Evolutionary conservation across 2,329 filamentous ascomycete genomes (phyloP).

Genomic region (Diplodia seriata): DNA sequence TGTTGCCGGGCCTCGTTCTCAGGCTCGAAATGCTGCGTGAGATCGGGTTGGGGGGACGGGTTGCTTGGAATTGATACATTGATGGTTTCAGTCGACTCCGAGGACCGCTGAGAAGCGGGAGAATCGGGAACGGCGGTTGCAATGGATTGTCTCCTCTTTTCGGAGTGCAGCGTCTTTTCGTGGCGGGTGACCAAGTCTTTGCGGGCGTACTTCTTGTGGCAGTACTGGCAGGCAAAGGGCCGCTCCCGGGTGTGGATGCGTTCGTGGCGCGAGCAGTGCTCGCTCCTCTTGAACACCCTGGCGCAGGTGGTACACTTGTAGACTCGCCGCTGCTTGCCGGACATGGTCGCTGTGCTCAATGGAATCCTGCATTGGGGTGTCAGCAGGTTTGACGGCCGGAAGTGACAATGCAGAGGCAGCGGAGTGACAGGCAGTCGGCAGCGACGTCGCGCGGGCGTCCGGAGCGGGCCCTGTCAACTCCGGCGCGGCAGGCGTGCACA

Average conservation of each 20-base stretch:
- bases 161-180: slow-evolving; percentile 44
- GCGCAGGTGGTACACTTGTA: slow-evolving; percentile 42
- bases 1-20: neutral
- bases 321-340: slow-evolving; percentile 25
- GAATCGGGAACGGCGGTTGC: slow-evolving; percentile 20
- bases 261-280: slow-evolving; percentile 47
- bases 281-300: slow-evolving; percentile 45
- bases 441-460: slow-evolving; percentile 21
- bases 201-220: slow-evolving; percentile 44
- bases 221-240: slow-evolving; percentile 45
- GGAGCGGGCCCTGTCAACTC: slow-evolving; percentile 19
- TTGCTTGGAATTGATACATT: slow-evolving; percentile 27
- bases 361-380: slow-evolving; percentile 2
- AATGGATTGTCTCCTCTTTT: slow-evolving; percentile 27
- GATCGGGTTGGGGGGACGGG: neutral
- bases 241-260: slow-evolving; percentile 45
- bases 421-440: neutral
- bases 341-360: slow-evolving; percentile 16
- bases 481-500: slow-evolving; percentile 2
- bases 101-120: slow-evolving; percentile 2
- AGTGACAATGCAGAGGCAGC: slow-evolving; percentile 4
- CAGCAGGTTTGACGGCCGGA: neutral
- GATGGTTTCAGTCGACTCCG: slow-evolving; percentile 21
- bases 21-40: neutral
- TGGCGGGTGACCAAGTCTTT: slow-evolving; percentile 49